Evolutionary conservation across 1,284 basidiomycete species (phyloP).

Genomic region (Chalciporus sp.): DNA sequence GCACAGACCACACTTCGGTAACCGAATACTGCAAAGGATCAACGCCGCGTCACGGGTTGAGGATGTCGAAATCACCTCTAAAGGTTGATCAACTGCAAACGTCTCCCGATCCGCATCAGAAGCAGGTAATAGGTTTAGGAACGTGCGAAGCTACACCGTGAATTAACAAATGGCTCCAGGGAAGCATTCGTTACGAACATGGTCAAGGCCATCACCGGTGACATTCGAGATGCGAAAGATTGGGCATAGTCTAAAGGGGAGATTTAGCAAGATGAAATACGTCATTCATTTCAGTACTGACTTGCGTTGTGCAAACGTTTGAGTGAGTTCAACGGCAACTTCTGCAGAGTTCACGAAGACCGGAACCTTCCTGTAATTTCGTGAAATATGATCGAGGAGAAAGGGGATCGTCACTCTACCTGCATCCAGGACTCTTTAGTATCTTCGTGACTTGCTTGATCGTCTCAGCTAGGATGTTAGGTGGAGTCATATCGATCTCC

Average conservation of each 20-base stretch:
- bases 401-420: slow-evolving; percentile 45
- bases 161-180: slow-evolving; percentile 10
- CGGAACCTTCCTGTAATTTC: slow-evolving; percentile 60
- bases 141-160: slow-evolving; percentile 65
- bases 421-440: slow-evolving; percentile 90
- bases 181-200: slow-evolving; percentile 44
- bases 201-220: slow-evolving; percentile 88
- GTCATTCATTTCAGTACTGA: slow-evolving; percentile 11
- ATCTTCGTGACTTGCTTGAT: slow-evolving; percentile 94
- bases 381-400: background rate
- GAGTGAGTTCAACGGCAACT: slow-evolving; percentile 76
- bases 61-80: slow-evolving; percentile 61
- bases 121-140: slow-evolving; percentile 85
- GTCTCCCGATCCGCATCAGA: slow-evolving; percentile 82
- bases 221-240: slow-evolving; percentile 96
- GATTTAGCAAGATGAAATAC: slow-evolving; percentile 12
- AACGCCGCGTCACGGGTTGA: slow-evolving; percentile 2
- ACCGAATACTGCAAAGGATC: slow-evolving; percentile 63
- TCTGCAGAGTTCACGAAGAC: slow-evolving; percentile 79
- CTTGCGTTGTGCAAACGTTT: slow-evolving; percentile 52
- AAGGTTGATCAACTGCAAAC: slow-evolving; percentile 81
- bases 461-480: slow-evolving; percentile 88
- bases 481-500: slow-evolving; percentile 96
- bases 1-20: slow-evolving; percentile 88
- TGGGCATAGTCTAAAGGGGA: slow-evolving; percentile 72